Evolutionary conservation across 2,329 filamentous ascomycete genomes (phyloP).

Genomic region (Bipolaris cookei): DNA sequence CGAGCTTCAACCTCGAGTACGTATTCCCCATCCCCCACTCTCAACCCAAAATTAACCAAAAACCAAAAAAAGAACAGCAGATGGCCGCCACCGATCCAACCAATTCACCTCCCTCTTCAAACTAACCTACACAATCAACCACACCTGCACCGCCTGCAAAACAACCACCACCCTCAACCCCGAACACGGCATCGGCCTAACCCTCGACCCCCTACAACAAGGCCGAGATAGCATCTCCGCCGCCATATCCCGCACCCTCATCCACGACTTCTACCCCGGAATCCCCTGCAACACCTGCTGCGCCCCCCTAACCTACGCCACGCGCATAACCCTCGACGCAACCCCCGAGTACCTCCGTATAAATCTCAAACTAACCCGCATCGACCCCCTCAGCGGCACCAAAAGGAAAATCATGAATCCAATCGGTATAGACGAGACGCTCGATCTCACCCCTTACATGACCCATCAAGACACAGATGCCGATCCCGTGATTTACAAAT

Average conservation of each 20-base stretch:
- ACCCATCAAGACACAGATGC: background rate
- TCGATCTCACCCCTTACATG: background rate
- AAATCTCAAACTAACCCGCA: background rate
- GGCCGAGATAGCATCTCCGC: background rate
- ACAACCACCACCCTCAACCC: too few species aligned
- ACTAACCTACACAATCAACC: background rate
- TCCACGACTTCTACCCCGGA: background rate
- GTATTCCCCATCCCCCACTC: background rate
- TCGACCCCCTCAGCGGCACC: too few species aligned
- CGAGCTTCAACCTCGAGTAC: background rate
- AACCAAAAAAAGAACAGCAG: background rate
- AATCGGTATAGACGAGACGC: background rate
- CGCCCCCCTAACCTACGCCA: background rate
- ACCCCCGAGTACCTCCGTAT: conserved; percentile 5
- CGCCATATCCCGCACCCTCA: background rate
- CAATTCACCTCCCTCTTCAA: background rate
- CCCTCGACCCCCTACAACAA: background rate
- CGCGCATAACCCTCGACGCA: background rate
- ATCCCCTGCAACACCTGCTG: background rate
- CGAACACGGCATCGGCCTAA: background rate
- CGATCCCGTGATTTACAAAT: too few species aligned
- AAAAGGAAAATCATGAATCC: background rate
- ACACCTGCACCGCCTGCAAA: background rate
- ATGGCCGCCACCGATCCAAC: background rate
- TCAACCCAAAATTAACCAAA: background rate